These are phyloP conservation scores for Aspergillus pseudonomiae DNA, from an alignment of 2,329 filamentous ascomycete genomes.

Conservation along the genomic window DNA sequence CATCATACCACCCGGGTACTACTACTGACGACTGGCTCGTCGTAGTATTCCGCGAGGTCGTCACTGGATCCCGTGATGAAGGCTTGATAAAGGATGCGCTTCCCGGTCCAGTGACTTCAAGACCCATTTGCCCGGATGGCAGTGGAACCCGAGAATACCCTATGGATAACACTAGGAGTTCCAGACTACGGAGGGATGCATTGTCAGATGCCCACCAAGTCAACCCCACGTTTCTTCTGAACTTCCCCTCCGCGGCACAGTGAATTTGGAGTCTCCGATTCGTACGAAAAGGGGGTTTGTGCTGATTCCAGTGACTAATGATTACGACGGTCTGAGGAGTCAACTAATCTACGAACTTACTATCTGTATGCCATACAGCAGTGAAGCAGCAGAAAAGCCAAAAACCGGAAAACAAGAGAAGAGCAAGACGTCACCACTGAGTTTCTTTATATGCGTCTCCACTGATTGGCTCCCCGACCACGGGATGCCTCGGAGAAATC, in stretches of 20 bases:
- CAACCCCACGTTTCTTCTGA: neutral
- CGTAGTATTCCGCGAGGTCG: no score
- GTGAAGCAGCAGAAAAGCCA: neutral
- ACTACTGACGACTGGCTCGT: no score
- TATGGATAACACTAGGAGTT: neutral
- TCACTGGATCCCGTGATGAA: neutral
- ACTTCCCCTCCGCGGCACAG: neutral
- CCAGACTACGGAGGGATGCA: neutral
- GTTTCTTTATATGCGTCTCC: slow-evolving; percentile 16
- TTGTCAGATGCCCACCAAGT: neutral
- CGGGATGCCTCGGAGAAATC: slow-evolving; percentile 22
- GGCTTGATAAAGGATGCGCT: neutral
- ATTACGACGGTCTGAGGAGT: neutral
- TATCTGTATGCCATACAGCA: neutral
- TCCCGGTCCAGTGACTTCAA: neutral
- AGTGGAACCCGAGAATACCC: slow-evolving; percentile 8
- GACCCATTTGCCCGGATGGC: slow-evolving; percentile 5
- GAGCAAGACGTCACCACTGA: slow-evolving; percentile 18
- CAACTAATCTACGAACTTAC: neutral
- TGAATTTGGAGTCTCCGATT: neutral
- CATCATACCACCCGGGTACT: neutral
- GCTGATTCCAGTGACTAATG: neutral
- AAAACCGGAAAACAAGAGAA: neutral
- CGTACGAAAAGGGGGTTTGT: neutral
- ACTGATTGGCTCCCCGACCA: slow-evolving; percentile 21